phyloP scores from a whole-genome alignment of 2,329 filamentous ascomycete genomes.

The Stagonosporopsis tanaceti region DNA sequence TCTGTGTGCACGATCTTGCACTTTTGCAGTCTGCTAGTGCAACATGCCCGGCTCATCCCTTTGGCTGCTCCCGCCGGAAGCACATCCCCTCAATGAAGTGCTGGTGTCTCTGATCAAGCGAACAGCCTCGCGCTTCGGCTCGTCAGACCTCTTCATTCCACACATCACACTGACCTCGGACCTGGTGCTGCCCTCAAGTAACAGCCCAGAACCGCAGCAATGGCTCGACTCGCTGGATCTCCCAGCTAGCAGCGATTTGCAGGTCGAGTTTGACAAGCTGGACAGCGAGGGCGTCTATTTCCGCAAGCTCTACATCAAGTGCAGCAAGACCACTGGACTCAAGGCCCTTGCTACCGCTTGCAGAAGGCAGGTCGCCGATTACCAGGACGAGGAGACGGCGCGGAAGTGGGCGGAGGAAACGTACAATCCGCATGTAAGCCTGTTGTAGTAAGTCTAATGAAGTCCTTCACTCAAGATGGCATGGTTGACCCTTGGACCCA shows the following conservation, averaged over 20 bases:
- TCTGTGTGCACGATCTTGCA: background rate
- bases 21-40: conserved; percentile 1
- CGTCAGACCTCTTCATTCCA: conserved; percentile 50
- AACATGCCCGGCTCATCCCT: conserved; percentile 54
- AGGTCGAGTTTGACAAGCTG: conserved; percentile 41
- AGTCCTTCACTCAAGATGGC: background rate
- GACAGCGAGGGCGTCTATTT: conserved; percentile 50
- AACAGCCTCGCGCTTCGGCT: conserved; percentile 46
- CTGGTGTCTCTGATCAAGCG: conserved; percentile 47
- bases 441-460: conserved; percentile 51
- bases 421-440: conserved; percentile 52
- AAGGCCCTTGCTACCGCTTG: conserved; percentile 38
- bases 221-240: conserved; percentile 49
- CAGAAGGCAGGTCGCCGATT: conserved; percentile 38
- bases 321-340: conserved; percentile 41
- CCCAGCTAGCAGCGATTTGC: conserved; percentile 23
- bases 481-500: conserved; percentile 16
- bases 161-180: conserved; percentile 54
- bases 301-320: conserved; percentile 50
- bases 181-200: conserved; percentile 33
- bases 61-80: conserved; percentile 53
- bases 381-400: conserved; percentile 31
- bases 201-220: conserved; percentile 43
- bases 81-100: conserved; percentile 39
- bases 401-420: conserved; percentile 41